Conservation (phyloP, 2,329 filamentous ascomycete genomes). For the Aspergillus latus region DNA sequence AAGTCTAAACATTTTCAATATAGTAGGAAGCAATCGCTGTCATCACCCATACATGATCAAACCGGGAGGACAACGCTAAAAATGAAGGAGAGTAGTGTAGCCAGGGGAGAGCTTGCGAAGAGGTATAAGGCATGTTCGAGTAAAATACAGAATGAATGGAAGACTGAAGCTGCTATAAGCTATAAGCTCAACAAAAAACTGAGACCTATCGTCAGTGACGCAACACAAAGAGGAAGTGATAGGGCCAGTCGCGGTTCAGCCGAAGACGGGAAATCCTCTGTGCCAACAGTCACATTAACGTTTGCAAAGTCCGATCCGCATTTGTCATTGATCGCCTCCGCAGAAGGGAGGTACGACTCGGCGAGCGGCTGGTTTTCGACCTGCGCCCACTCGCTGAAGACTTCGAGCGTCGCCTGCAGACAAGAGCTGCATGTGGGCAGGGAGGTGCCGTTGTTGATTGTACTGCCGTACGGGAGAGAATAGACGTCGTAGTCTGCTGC, state of each 20-base stretch:
- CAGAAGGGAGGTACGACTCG: conserved; percentile 68
- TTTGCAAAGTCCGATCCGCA: conserved; percentile 59
- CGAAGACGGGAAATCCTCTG: conserved; percentile 6
- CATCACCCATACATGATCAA: conserved; percentile 27
- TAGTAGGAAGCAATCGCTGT: conserved; percentile 25
- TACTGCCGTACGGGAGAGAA: conserved; percentile 75
- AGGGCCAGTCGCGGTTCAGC: neutral
- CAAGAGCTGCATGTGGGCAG: conserved; percentile 76
- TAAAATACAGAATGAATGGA: neutral
- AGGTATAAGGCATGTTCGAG: neutral
- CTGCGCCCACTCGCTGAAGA: conserved; percentile 69
- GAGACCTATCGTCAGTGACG: conserved; percentile 7
- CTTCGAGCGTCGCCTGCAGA: conserved; percentile 74
- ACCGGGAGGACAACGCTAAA: conserved; percentile 13
- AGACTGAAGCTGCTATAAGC: neutral
- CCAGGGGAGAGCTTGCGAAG: neutral
- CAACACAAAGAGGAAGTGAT: conserved; percentile 8
- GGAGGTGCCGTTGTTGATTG: conserved; percentile 61
- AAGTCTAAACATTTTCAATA: neutral
- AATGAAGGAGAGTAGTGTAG: neutral
- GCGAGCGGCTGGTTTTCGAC: conserved; percentile 67
- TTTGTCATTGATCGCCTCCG: conserved; percentile 67
- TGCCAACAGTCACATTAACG: conserved; percentile 43
- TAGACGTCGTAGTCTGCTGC: conserved; percentile 78
- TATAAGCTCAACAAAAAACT: conserved; percentile 3